These are phyloP conservation scores for Forsythia viridissima DNA, from an alignment of 257 asterid genomes.

Conservation along the genomic window DNA sequence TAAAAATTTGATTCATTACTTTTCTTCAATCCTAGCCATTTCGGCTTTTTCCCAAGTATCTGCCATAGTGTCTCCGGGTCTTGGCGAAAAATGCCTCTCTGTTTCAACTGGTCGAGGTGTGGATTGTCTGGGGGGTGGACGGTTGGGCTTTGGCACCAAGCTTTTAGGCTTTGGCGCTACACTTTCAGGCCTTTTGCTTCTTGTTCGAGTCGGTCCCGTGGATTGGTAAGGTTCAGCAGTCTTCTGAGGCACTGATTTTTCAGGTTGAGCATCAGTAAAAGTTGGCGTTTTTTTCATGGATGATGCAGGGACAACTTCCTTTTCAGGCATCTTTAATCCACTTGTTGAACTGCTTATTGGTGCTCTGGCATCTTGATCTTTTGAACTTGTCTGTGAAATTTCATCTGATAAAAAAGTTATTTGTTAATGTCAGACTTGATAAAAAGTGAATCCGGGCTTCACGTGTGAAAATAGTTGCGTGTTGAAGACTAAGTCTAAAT, in stretches of 20 bases:
- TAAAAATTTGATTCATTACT: slow-evolving; percentile 34
- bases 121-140: slow-evolving; percentile 21
- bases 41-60: slow-evolving; percentile 69
- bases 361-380: slow-evolving; percentile 34
- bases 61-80: slow-evolving; percentile 46
- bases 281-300: slow-evolving; percentile 51
- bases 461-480: not conserved
- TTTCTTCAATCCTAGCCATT: slow-evolving; percentile 55
- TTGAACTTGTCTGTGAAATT: slow-evolving; percentile 35
- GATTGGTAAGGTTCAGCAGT: slow-evolving; percentile 35
- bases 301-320: slow-evolving; percentile 28
- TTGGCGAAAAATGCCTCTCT: slow-evolving; percentile 30
- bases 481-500: not conserved
- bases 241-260: slow-evolving; percentile 29
- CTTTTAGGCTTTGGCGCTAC: slow-evolving; percentile 30
- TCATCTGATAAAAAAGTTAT: slow-evolving; percentile 40
- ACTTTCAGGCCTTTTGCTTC: slow-evolving; percentile 17
- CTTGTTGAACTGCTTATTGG: slow-evolving; percentile 33
- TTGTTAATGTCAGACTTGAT: not conserved
- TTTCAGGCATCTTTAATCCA: slow-evolving; percentile 34
- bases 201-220: slow-evolving; percentile 1
- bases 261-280: slow-evolving; percentile 45
- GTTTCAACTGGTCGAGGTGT: slow-evolving; percentile 32
- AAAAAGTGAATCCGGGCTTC: not conserved
- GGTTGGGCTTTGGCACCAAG: slow-evolving; percentile 27